Conservation (phyloP, 2,329 filamentous ascomycete genomes). For the Zalaria sp. region DNA sequence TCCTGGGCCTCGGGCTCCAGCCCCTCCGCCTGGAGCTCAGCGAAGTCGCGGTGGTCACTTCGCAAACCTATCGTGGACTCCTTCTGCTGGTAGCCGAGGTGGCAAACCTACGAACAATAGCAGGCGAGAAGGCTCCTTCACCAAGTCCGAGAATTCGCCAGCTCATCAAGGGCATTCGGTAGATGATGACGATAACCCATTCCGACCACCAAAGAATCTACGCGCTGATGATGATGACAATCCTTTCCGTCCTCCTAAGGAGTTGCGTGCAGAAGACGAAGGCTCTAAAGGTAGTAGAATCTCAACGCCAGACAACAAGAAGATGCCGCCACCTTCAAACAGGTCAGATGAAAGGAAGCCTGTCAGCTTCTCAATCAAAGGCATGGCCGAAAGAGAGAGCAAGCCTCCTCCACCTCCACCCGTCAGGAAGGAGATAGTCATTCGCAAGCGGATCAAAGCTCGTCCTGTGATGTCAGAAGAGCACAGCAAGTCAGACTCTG, state of each 20-base stretch:
- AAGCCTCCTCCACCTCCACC: slow-evolving; percentile 10
- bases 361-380: slow-evolving; percentile 89
- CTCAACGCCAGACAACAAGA: slow-evolving; percentile 4
- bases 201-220: slow-evolving; percentile 41
- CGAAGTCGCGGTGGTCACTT: slow-evolving; percentile 46
- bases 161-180: slow-evolving; percentile 15
- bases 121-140: not conserved
- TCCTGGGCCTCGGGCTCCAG: slow-evolving; percentile 34
- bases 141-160: slow-evolving; percentile 2
- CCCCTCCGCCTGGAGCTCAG: slow-evolving; percentile 18
- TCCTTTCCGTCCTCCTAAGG: slow-evolving; percentile 49
- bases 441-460: slow-evolving; percentile 55
- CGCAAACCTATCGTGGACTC: slow-evolving; percentile 60
- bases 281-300: slow-evolving; percentile 17
- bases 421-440: slow-evolving; percentile 40
- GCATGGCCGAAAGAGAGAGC: slow-evolving; percentile 33
- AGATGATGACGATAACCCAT: slow-evolving; percentile 45
- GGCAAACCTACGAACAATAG: slow-evolving; percentile 24
- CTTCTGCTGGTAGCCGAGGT: slow-evolving; percentile 39
- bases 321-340: not conserved
- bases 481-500: slow-evolving; percentile 66
- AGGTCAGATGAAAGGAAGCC: slow-evolving; percentile 15
- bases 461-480: slow-evolving; percentile 59
- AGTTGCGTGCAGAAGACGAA: slow-evolving; percentile 51
- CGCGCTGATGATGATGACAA: slow-evolving; percentile 42